Evolutionary conservation across 148 eudicot species (phyloP).

Genomic region (Oxyria digyna): DNA sequence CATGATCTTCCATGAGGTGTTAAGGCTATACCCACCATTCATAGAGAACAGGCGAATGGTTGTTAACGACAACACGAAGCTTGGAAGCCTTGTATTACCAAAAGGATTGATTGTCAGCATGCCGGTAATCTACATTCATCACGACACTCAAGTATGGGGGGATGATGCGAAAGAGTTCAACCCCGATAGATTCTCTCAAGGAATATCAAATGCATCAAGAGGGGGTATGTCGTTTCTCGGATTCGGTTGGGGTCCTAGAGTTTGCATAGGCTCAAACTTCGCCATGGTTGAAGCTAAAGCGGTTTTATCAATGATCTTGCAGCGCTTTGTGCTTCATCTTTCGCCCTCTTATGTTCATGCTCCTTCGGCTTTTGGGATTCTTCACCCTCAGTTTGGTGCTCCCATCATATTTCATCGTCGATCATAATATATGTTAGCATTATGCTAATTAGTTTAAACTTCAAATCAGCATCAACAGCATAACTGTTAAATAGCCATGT

Average conservation of each 20-base stretch:
- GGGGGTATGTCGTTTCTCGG: conserved; percentile 27
- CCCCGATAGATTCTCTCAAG: conserved; percentile 46
- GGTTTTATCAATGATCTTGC: conserved; percentile 32
- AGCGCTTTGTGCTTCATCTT: conserved; percentile 29
- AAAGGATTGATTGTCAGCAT: conserved; percentile 16
- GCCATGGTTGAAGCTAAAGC: conserved; percentile 40
- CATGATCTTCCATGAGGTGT: conserved; percentile 43
- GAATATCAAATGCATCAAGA: conserved; percentile 32
- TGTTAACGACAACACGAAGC: conserved; percentile 11
- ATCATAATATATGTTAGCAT: too few species aligned
- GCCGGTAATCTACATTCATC: conserved; percentile 21
- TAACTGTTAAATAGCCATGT: too few species aligned
- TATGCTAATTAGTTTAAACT: too few species aligned
- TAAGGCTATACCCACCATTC: conserved; percentile 37
- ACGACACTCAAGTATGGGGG: conserved; percentile 43
- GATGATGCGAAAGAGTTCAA: conserved; percentile 42
- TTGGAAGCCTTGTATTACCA: conserved; percentile 33
- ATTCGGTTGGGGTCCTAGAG: conserved; percentile 43
- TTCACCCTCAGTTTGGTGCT: conserved; percentile 51
- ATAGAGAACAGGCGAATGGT: conserved; percentile 8
- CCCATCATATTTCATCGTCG: conserved; percentile 22
- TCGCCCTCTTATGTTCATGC: conserved; percentile 47
- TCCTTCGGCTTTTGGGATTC: conserved; percentile 21
- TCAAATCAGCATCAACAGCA: too few species aligned
- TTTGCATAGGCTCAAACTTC: conserved; percentile 47